Base-by-base conservation (phyloP, 768 basidiomycete species). In the Psilocybe subaeruginosa region DNA sequence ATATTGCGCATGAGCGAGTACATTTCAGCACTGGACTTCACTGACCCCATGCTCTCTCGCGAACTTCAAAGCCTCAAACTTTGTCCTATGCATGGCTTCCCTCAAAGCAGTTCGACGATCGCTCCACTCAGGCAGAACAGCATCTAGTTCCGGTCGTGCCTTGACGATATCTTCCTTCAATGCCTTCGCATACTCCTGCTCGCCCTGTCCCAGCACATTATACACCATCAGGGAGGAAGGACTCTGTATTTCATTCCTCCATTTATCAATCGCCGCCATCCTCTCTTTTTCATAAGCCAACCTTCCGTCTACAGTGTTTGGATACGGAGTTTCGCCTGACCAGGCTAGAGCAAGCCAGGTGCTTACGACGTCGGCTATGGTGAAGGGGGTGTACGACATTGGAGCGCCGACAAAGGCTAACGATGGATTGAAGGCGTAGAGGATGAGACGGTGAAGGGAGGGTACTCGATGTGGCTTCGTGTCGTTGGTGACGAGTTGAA, bases 291-390 rank as follows among this genome's bases (percentile, higher is more conserved):
- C 82, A 43, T 76, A 81, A 4, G 17, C 68, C 8, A 82, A 72
- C 3, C 77, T 70, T 0, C 60, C 74, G 31, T 73, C 71, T 2
- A 65, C 8, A 1, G 77, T 75, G 19, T 66, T 53, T 0, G 82
- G 81, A 59, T 80, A 75, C 1, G 61, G 12, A 12, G 77, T 64
- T 30, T 67, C 59, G 2, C 71, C 64, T 2, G 62, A 58, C 80
- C 81, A 84, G 2, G 76, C 75, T 19, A 81, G 69, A 1, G 81
- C 67, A 43, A 85, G 74, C 80, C 80, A 84, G 3, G 79, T 81
- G 68, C 79, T 81, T n/a, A 73, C 73, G 49, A 85, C 70, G 59
- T 85, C 82, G 0, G 79, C 78, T 61, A 83, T 72, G 3, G 73
- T 73, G 66, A 84, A 85, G 2, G 83, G 83, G 8, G 78, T 83